Evolutionary conservation across 164 flowering plant genomes (phyloP).

Genomic region (Cinnamomum micranthum): DNA sequence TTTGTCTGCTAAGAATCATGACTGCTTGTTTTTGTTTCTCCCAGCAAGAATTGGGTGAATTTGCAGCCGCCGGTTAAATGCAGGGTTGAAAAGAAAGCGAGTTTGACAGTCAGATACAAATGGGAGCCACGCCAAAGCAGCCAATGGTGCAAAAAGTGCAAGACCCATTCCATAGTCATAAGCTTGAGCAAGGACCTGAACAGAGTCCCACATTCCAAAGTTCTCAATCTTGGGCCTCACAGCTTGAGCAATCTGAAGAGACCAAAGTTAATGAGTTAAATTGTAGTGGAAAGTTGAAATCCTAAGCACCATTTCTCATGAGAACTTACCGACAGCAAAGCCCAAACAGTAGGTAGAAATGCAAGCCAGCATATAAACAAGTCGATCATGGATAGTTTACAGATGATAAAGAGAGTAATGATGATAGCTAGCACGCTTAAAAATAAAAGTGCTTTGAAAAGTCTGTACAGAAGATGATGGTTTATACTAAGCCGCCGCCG

Average conservation of each 20-base stretch:
- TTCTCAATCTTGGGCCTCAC: constrained; percentile 61
- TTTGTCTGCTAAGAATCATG: background rate
- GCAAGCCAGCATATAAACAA: constrained; percentile 72
- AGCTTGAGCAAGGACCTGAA: constrained; percentile 58
- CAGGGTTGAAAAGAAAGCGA: constrained; percentile 92
- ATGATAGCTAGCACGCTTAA: constrained; percentile 52
- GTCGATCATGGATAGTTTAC: constrained; percentile 69
- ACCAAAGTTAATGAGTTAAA: background rate
- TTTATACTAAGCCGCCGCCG: constrained; percentile 48
- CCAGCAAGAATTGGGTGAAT: constrained; percentile 72
- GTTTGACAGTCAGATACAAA: constrained; percentile 84
- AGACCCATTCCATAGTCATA: constrained; percentile 95
- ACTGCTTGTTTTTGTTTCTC: constrained; percentile 1
- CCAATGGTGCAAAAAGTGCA: constrained; percentile 70
- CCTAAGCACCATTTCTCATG: background rate
- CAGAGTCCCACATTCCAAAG: constrained; percentile 62
- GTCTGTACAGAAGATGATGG: constrained; percentile 61
- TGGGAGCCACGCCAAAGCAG: constrained; percentile 84
- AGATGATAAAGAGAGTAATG: constrained; percentile 43
- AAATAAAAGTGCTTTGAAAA: constrained; percentile 73
- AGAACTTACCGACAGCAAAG: constrained; percentile 65
- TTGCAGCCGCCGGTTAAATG: constrained; percentile 73
- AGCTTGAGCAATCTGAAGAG: constrained; percentile 74
- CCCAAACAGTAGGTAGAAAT: constrained; percentile 97
- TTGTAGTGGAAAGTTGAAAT: background rate